Conservation (phyloP, 306 rosid species). For the Luffa aegyptiaca region DNA sequence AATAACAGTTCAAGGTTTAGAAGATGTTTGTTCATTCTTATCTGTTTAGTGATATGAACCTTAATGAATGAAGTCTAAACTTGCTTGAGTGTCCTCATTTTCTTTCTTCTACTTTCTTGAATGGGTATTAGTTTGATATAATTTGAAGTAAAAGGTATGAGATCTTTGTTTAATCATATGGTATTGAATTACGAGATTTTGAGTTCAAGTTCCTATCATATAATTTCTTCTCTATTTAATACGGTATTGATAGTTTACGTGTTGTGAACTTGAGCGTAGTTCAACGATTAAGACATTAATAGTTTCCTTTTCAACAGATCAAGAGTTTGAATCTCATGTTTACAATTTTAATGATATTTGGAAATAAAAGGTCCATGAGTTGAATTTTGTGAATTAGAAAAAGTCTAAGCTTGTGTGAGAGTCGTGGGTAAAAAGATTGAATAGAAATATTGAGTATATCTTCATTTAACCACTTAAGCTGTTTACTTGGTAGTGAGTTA, state of each 20-base stretch:
- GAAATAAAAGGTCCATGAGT: not conserved
- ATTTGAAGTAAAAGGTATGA: not conserved
- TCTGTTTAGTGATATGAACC: not conserved
- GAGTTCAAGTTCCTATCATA: not conserved
- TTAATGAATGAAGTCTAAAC: not conserved
- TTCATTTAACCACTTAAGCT: too few relatives aligned
- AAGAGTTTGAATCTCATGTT: not conserved
- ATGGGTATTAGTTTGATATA: not conserved
- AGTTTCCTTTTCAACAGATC: not conserved
- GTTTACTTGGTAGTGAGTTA: too few relatives aligned
- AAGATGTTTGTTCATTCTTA: not conserved
- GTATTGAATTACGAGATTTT: not conserved
- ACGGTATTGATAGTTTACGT: not conserved
- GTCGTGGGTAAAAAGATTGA: too few relatives aligned
- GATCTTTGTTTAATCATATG: not conserved
- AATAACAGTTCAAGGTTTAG: not conserved
- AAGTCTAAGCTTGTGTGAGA: not conserved
- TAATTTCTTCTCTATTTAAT: not conserved
- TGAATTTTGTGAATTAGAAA: too few relatives aligned
- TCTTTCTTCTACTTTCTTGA: not conserved
- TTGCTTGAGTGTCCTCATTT: not conserved
- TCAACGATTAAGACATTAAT: not conserved
- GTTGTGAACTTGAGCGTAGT: not conserved
- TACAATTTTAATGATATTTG: too few relatives aligned
- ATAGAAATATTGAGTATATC: too few relatives aligned